Conservation (phyloP, 345 rosid species). For the Lumnitzera racemosa region DNA sequence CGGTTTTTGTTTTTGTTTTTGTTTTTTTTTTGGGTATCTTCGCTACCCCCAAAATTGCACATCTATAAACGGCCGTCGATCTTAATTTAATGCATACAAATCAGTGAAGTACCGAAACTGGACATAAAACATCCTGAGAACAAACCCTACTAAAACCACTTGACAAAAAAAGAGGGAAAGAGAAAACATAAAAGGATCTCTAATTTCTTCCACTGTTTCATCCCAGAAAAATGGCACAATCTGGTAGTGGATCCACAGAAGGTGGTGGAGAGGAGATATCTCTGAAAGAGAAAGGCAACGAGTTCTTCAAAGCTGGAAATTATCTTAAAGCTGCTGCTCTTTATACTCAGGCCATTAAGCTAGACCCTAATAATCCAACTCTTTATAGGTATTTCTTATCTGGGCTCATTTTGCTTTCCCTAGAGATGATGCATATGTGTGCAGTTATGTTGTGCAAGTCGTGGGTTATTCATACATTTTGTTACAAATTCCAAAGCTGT, state of each 20-base stretch:
- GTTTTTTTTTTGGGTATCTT: no score
- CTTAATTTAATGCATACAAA: no score
- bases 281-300: slow-evolving; percentile 86
- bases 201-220: background rate
- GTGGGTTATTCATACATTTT: no score
- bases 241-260: slow-evolving; percentile 34
- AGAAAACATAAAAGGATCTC: background rate
- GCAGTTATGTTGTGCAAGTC: no score
- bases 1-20: no score
- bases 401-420: background rate
- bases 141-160: background rate
- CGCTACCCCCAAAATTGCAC: no score
- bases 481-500: no score
- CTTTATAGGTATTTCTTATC: slow-evolving; percentile 56
- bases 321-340: slow-evolving; percentile 97
- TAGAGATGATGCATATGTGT: no score
- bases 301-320: slow-evolving; percentile 91
- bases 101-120: no score
- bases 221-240: slow-evolving; percentile 31
- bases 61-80: no score
- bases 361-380: slow-evolving; percentile 82
- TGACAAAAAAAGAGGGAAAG: background rate
- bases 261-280: slow-evolving; percentile 38
- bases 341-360: slow-evolving; percentile 95
- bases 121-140: no score